Evolutionary conservation across 306 rosid species (phyloP), one percentile per base, ranked within the genome.

Genomic region (Boehmeria nivea): DNA sequence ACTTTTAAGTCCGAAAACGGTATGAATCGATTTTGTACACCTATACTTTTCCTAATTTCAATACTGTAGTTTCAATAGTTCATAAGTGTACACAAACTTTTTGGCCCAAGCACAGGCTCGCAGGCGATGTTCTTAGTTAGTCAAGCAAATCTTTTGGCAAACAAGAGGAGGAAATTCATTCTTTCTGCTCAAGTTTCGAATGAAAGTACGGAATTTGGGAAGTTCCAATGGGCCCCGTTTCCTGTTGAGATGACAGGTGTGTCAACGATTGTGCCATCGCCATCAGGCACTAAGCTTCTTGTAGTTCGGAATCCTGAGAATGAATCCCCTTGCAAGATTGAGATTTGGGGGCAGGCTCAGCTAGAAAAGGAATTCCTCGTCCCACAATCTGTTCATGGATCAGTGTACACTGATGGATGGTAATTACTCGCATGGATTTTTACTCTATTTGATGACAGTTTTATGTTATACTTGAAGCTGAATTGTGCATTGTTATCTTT

Each of bases 321-420:
- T 8, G 85, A 81, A 13, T 76, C 71, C 57, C 79, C 85, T 31
- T 76, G 65, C 43, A 58, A 62, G 42, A 57, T 86, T 56, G 85
- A 89, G 73, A 81, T 89, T 69, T 89, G 95, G 97, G 72, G 82
- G 59, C 60, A 64, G 18, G 81, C 78, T 71, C 78, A 67, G 51
- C 23, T 83, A 50, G 97, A 77, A 59, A 83, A 83, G 73, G 97
- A 86, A 66, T 83, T 76, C 66, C 83, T 61, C 38, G 74, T 89
- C 39, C 85, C 95, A 40, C 80, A 68, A 60, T 68, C 95, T 58
- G 63, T 79, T 72, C 95, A 89, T 71, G 95, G 97, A 23, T 68
- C 83, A 3, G 78, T 89, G 8, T 89, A 83, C 28, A 61, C 67
- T 27, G 97, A 83, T 73, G 83, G 87, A 65, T 85, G 97, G 97